phyloP scores from a whole-genome alignment of 2,329 filamentous ascomycete species.

The Paradendryphiella salina region DNA sequence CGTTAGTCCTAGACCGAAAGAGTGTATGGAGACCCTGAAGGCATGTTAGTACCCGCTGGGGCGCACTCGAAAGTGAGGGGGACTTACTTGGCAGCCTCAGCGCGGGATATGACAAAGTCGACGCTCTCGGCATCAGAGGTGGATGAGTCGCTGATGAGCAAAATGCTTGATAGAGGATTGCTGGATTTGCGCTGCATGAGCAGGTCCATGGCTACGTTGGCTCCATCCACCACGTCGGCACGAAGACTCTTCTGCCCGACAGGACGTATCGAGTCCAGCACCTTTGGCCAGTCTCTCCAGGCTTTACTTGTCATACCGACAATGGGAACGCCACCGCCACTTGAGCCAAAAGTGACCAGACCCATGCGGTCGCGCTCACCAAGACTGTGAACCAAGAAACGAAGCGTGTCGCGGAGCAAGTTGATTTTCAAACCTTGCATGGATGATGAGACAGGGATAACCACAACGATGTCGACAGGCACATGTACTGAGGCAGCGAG shows the following conservation, averaged over 20 bases:
- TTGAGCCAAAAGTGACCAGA: constrained; percentile 93
- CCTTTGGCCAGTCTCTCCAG: constrained; percentile 88
- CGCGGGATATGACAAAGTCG: constrained; percentile 94
- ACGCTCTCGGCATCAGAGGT: constrained; percentile 93
- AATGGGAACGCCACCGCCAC: constrained; percentile 86
- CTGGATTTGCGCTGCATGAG: constrained; percentile 97
- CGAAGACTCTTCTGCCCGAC: constrained; percentile 96
- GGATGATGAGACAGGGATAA: constrained; percentile 94
- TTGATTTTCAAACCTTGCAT: constrained; percentile 99
- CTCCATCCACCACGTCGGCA: constrained; percentile 94
- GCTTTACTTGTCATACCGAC: constrained; percentile 98
- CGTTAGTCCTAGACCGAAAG: constrained; percentile 92
- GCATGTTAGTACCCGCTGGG: constrained; percentile 22
- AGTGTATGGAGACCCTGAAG: constrained; percentile 84
- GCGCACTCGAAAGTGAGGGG: background rate
- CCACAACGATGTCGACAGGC: constrained; percentile 91
- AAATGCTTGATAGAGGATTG: constrained; percentile 92
- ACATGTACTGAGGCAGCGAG: constrained; percentile 70
- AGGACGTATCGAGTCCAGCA: constrained; percentile 84
- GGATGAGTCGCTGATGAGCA: constrained; percentile 96
- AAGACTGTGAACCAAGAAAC: constrained; percentile 86
- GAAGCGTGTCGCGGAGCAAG: constrained; percentile 84
- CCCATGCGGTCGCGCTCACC: constrained; percentile 96
- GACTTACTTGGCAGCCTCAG: constrained; percentile 91
- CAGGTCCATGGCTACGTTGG: constrained; percentile 97